A percentile compares a stretch with the other conserved stretches of the same genome.
phyloP scores from a whole-genome alignment of 352 stramenopile genomes.

The Globisporangium abappressorium region DNA sequence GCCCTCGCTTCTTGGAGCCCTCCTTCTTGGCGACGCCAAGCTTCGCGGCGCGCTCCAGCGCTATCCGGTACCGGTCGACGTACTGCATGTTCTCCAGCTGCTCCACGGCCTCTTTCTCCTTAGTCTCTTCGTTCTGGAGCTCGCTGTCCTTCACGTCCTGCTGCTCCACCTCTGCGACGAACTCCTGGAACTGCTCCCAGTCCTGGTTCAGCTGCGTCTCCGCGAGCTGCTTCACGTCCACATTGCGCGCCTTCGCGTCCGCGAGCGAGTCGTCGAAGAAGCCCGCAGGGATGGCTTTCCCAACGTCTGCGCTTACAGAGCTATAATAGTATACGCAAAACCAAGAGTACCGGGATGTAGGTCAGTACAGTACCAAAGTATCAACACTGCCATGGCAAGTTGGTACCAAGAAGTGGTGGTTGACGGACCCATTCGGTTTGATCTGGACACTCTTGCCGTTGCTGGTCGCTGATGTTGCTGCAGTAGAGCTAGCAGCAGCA shows the following conservation, averaged over 20 bases:
- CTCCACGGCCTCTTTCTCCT: slow-evolving; percentile 46
- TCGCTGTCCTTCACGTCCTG: slow-evolving; percentile 32
- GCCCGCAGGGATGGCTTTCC: slow-evolving; percentile 25
- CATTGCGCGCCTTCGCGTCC: slow-evolving; percentile 42
- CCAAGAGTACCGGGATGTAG: background rate
- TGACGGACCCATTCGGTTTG: background rate
- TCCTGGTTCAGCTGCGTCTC: slow-evolving; percentile 42
- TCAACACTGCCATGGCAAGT: background rate
- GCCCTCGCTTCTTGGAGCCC: background rate
- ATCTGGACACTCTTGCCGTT: background rate
- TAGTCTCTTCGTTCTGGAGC: slow-evolving; percentile 32
- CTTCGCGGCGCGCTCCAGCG: background rate
- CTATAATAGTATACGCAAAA: background rate
- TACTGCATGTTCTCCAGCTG: slow-evolving; percentile 72
- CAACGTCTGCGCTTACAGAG: background rate
- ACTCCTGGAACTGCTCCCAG: slow-evolving; percentile 63
- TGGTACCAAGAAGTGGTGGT: background rate
- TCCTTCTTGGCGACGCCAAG: slow-evolving; percentile 23
- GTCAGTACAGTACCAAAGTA: background rate
- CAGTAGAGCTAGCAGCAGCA: background rate
- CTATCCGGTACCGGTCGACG: slow-evolving; percentile 52
- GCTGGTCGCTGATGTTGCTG: background rate
- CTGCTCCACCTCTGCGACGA: slow-evolving; percentile 54
- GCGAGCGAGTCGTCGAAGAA: slow-evolving; percentile 58
- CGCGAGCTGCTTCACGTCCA: slow-evolving; percentile 45